Conservation (phyloP, 192 early-diverging fungal genomes). For the Gryganskiella cystojenkinii region DNA sequence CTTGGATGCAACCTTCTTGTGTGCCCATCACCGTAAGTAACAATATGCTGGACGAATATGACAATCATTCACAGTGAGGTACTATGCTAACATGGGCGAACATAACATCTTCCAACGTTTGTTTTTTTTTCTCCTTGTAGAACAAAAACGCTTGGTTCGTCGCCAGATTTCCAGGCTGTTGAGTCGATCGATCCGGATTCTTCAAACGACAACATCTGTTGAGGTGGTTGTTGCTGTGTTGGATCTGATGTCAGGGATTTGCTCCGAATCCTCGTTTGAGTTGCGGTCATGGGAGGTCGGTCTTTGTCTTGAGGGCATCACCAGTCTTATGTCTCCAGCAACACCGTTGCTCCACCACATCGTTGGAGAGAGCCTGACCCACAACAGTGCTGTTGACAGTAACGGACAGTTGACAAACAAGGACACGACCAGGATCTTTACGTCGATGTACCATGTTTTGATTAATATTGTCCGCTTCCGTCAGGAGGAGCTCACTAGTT, state of each 20-base stretch:
- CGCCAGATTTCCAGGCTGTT: constrained; percentile 49
- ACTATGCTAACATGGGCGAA: too few relatives aligned
- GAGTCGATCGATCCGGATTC: constrained; percentile 48
- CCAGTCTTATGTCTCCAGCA: constrained; percentile 52
- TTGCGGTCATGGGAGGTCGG: constrained; percentile 46
- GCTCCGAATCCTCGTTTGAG: constrained; percentile 34
- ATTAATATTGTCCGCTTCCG: constrained; percentile 58
- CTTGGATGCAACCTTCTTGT: constrained; percentile 26
- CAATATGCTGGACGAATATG: too few relatives aligned
- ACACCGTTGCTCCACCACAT: constrained; percentile 47
- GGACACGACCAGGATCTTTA: constrained; percentile 58
- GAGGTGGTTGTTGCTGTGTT: constrained; percentile 40
- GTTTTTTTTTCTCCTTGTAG: constrained; percentile 20
- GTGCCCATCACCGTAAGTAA: constrained; percentile 39
- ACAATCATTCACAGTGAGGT: too few relatives aligned
- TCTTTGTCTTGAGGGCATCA: constrained; percentile 43
- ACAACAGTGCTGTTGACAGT: constrained; percentile 7
- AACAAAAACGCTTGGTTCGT: constrained; percentile 53
- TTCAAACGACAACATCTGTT: constrained; percentile 50
- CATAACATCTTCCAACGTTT: too few relatives aligned
- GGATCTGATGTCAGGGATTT: constrained; percentile 51
- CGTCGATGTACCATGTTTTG: constrained; percentile 61
- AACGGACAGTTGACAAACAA: constrained; percentile 23
- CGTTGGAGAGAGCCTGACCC: constrained; percentile 12
- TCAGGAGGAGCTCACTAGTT: constrained; percentile 58